phyloP scores from a whole-genome alignment of 1,139 yeast genomes.

The Meyerozyma carpophila region DNA sequence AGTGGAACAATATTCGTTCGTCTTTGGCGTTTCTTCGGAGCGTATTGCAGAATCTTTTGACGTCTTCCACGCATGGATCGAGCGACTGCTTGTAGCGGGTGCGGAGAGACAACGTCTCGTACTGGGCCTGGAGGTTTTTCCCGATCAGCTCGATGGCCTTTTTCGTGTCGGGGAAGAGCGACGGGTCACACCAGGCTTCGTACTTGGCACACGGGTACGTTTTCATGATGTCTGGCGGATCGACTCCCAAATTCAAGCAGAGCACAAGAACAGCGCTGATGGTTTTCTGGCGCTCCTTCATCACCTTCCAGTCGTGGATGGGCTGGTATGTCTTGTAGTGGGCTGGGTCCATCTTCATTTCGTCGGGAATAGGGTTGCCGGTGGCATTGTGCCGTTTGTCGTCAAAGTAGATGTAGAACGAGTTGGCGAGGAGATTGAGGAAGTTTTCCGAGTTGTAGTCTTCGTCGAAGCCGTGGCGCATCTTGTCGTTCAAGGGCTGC shows the following conservation, averaged over 20 bases:
- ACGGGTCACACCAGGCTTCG: slow-evolving; percentile 94
- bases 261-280: slow-evolving; percentile 90
- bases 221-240: slow-evolving; percentile 93
- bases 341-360: slow-evolving; percentile 39
- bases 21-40: slow-evolving; percentile 88
- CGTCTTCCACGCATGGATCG: slow-evolving; percentile 95
- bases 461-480: slow-evolving; percentile 79
- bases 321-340: slow-evolving; percentile 57
- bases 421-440: slow-evolving; percentile 58
- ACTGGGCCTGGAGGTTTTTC: slow-evolving; percentile 78
- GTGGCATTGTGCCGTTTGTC: slow-evolving; percentile 90
- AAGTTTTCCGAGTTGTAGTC: slow-evolving; percentile 62
- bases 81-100: slow-evolving; percentile 86
- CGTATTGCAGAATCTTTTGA: slow-evolving; percentile 85
- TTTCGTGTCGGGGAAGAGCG: slow-evolving; percentile 76
- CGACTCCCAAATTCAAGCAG: slow-evolving; percentile 90
- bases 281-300: slow-evolving; percentile 87
- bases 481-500: slow-evolving; percentile 47
- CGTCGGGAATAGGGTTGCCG: slow-evolving; percentile 73
- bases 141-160: slow-evolving; percentile 92
- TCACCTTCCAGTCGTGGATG: slow-evolving; percentile 83
- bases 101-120: slow-evolving; percentile 81
- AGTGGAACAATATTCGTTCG: slow-evolving; percentile 84
- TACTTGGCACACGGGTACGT: slow-evolving; percentile 91
- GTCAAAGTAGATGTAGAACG: slow-evolving; percentile 75